phyloP scores from a whole-genome alignment of 352 stramenopile genomes.

The Phytophthora sansomeana region DNA sequence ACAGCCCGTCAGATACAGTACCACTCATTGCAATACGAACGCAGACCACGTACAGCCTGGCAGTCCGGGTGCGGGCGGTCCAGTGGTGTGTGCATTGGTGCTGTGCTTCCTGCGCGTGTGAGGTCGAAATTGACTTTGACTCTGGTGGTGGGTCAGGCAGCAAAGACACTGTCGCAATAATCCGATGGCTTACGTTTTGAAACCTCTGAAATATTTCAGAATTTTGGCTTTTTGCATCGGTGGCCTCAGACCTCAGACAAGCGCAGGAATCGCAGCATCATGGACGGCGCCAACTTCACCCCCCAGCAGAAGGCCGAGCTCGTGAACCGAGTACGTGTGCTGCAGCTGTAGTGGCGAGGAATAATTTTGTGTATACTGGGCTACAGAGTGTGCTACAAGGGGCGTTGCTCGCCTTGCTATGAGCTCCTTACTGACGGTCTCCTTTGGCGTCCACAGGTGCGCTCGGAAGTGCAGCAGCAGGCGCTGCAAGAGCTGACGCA shows the following conservation, averaged over 20 bases:
- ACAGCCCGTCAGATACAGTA: conserved; percentile 5
- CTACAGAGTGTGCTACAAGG: not conserved
- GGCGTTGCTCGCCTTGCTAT: not conserved
- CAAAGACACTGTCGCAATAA: not conserved
- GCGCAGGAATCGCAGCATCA: conserved; percentile 35
- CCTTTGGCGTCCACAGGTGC: conserved; percentile 53
- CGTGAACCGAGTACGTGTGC: conserved; percentile 69
- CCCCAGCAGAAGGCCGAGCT: conserved; percentile 88
- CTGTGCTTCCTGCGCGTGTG: conserved; percentile 4
- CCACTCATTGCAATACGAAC: not conserved
- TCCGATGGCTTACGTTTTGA: conserved; percentile 5
- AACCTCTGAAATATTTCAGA: not conserved
- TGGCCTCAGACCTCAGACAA: conserved; percentile 2
- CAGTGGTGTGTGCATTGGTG: conserved; percentile 78
- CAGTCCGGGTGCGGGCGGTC: conserved; percentile 85
- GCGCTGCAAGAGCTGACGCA: conserved; percentile 87
- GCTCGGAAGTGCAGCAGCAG: conserved; percentile 85
- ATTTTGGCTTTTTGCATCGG: not conserved
- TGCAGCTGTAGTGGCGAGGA: not conserved
- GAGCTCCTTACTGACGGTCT: conserved; percentile 4
- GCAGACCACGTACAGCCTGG: conserved; percentile 59
- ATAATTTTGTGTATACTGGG: not conserved
- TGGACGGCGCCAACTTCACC: conserved; percentile 84
- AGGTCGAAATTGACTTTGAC: conserved; percentile 30
- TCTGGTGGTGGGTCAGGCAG: conserved; percentile 1